phyloP scores from a whole-genome alignment of 352 stramenopile species.

The Phytophthora brassicae region DNA sequence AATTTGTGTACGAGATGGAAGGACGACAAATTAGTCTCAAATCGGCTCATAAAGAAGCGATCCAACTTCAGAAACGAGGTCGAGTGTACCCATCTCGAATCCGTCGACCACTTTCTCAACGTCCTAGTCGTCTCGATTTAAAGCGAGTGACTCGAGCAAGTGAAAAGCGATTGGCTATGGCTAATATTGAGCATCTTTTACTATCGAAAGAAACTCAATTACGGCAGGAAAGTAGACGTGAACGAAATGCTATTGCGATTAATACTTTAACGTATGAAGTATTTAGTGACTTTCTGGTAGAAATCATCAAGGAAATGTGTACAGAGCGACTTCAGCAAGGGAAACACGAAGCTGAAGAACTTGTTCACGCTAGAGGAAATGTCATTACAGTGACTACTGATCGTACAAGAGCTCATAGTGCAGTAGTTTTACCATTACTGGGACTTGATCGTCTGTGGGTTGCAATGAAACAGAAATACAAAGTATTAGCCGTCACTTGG shows the following conservation, averaged over 20 bases:
- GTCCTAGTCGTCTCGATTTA: conserved; percentile 42
- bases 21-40: conserved; percentile 21
- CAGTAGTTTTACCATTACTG: conserved; percentile 11
- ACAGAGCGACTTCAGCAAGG: conserved; percentile 22
- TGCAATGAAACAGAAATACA: conserved; percentile 38
- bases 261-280: conserved; percentile 27
- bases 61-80: conserved; percentile 28
- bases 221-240: conserved; percentile 19
- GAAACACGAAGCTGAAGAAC: conserved; percentile 20
- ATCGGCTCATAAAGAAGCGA: conserved; percentile 38
- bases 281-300: conserved; percentile 24
- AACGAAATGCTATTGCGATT: conserved; percentile 34
- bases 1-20: conserved; percentile 56
- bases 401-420: background rate
- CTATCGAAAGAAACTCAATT: conserved; percentile 36
- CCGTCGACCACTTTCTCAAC: conserved; percentile 20
- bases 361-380: conserved; percentile 17
- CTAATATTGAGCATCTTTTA: conserved; percentile 47
- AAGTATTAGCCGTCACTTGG: conserved; percentile 43
- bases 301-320: conserved; percentile 31
- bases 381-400: conserved; percentile 13
- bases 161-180: conserved; percentile 72
- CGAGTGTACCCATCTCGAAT: conserved; percentile 40
- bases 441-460: conserved; percentile 52
- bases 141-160: conserved; percentile 50